These are phyloP conservation scores for Pestalotiopsis sp. DNA, from an alignment of 2,329 filamentous ascomycete genomes.

Conservation along the genomic window DNA sequence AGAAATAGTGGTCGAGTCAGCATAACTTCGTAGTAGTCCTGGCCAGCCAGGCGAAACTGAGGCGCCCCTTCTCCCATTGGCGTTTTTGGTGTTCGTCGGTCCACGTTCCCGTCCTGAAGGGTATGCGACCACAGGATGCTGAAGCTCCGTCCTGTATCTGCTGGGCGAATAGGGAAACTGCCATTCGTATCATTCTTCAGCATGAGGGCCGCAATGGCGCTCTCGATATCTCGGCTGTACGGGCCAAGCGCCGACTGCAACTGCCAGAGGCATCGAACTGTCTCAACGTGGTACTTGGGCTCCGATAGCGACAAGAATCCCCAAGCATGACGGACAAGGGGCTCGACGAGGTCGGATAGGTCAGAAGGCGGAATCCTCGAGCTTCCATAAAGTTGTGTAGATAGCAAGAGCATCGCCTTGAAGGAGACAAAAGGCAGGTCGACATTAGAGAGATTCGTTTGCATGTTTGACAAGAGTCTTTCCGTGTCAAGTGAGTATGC, in stretches of 20 bases:
- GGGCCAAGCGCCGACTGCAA: conserved; percentile 74
- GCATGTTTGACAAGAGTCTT: conserved; percentile 53
- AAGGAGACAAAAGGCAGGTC: conserved; percentile 56
- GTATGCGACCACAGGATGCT: conserved; percentile 83
- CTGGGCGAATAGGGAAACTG: conserved; percentile 48
- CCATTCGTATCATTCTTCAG: conserved; percentile 54
- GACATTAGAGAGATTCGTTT: conserved; percentile 44
- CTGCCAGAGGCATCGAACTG: conserved; percentile 83
- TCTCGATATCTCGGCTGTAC: conserved; percentile 76
- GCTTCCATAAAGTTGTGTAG: conserved; percentile 57
- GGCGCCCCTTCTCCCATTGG: conserved; percentile 35
- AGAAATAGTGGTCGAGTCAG: conserved; percentile 81
- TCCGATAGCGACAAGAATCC: conserved; percentile 76
- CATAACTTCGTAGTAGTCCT: conserved; percentile 71
- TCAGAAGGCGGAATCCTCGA: conserved; percentile 54
- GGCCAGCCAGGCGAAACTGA: conserved; percentile 50
- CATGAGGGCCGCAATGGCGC: conserved; percentile 72
- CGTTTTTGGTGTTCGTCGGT: conserved; percentile 44
- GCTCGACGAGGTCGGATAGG: conserved; percentile 65
- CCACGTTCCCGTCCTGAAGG: conserved; percentile 57
- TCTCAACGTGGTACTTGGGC: conserved; percentile 94
- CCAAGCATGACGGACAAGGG: conserved; percentile 78
- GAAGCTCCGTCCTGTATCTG: conserved; percentile 71
- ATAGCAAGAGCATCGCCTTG: conserved; percentile 60
- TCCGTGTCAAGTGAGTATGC: conserved; percentile 48